Conservation (phyloP, 2,329 filamentous ascomycete genomes). For the Fusarium subtropicale region DNA sequence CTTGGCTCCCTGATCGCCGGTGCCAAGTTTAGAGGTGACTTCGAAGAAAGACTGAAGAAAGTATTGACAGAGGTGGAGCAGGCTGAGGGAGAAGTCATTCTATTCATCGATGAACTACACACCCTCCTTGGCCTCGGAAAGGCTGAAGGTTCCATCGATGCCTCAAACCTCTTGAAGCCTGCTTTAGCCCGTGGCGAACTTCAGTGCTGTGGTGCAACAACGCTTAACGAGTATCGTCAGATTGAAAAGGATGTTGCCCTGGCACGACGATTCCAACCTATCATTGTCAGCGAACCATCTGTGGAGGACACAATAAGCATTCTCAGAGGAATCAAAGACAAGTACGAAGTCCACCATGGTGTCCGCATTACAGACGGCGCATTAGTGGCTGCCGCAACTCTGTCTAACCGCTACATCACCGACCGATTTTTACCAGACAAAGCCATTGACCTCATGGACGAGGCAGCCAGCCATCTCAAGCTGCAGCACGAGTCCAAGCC, state of each 20-base stretch:
- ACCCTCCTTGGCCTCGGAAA: constrained; percentile 92
- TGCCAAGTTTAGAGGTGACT: constrained; percentile 94
- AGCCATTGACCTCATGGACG: constrained; percentile 95
- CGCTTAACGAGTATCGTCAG: constrained; percentile 87
- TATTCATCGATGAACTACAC: constrained; percentile 96
- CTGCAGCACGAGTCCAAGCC: constrained; percentile 97
- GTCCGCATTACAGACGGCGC: constrained; percentile 94
- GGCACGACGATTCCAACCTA: constrained; percentile 92
- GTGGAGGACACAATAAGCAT: constrained; percentile 96
- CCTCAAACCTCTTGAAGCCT: constrained; percentile 93
- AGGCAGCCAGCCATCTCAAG: constrained; percentile 89
- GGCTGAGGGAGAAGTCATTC: constrained; percentile 87
- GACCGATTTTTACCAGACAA: constrained; percentile 97
- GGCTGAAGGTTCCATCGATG: constrained; percentile 95
- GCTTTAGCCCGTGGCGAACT: constrained; percentile 92
- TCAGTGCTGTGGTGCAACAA: constrained; percentile 96
- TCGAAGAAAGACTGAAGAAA: constrained; percentile 92
- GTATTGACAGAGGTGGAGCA: constrained; percentile 92
- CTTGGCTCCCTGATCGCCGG: constrained; percentile 94
- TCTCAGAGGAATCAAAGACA: constrained; percentile 94
- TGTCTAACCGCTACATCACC: constrained; percentile 96
- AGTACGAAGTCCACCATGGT: constrained; percentile 97
- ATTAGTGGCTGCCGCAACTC: constrained; percentile 88
- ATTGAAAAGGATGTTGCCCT: constrained; percentile 98
- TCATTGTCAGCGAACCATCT: constrained; percentile 89